Evolutionary conservation across 805 yeast genomes (phyloP).

Genomic region (Torulaspora delbrueckii): DNA sequence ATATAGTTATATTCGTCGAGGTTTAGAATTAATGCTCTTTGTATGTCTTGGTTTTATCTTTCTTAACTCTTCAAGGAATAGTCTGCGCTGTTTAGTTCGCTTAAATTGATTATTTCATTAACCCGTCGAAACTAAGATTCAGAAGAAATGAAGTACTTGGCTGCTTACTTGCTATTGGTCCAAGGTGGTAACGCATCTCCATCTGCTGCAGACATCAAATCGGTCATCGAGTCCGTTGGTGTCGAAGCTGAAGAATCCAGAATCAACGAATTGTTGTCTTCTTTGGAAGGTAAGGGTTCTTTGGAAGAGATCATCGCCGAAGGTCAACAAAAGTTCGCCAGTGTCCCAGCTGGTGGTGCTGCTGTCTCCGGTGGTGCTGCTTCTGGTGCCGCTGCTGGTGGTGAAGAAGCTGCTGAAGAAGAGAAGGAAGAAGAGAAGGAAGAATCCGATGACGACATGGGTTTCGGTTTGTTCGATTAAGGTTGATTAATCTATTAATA

Average conservation of each 20-base stretch:
- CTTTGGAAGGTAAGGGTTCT: constrained; percentile 72
- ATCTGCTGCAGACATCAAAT: constrained; percentile 69
- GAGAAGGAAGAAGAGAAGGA: constrained; percentile 50
- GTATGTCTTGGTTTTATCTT: background rate
- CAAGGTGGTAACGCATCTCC: constrained; percentile 85
- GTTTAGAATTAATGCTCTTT: background rate
- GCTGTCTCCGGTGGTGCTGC: constrained; percentile 59
- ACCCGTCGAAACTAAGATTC: constrained; percentile 12
- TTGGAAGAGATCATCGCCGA: constrained; percentile 66
- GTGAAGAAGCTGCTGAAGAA: constrained; percentile 52
- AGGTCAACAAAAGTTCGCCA: constrained; percentile 76
- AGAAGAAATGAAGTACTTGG: constrained; percentile 73
- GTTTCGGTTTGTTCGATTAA: constrained; percentile 72
- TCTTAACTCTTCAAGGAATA: constrained; percentile 31
- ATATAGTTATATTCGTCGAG: background rate
- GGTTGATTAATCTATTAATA: constrained; percentile 10
- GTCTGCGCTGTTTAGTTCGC: constrained; percentile 36
- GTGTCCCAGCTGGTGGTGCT: constrained; percentile 81
- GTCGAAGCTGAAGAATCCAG: constrained; percentile 76
- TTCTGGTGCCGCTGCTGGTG: constrained; percentile 51
- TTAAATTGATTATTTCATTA: constrained; percentile 37
- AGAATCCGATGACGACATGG: constrained; percentile 67
- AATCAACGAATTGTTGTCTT: constrained; percentile 62
- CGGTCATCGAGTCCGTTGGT: constrained; percentile 70
- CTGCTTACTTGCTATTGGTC: constrained; percentile 85